phyloP scores from a whole-genome alignment of 176 grass and related monocot genomes.

The Oryza brachyantha region DNA sequence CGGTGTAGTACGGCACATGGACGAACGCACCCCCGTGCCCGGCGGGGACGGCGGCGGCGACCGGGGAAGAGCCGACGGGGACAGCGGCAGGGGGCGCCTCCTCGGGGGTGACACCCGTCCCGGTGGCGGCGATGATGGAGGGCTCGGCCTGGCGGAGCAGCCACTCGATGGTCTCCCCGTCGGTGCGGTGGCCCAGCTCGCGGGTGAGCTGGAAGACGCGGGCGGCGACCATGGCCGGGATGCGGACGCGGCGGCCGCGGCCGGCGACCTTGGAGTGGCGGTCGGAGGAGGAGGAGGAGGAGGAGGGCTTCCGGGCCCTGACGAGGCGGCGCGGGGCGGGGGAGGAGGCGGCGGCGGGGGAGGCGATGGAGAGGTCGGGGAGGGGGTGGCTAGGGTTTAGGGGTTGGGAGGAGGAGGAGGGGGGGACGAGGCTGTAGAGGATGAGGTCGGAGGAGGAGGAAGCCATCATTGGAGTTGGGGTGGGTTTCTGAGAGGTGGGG shows the following conservation, averaged over 20 bases:
- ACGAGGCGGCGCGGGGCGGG: neutral
- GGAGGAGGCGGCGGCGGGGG: neutral
- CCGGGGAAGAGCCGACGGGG: constrained; percentile 17
- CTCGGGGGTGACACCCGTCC: constrained; percentile 58
- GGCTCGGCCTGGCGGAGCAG: constrained; percentile 83
- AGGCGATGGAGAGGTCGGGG: constrained; percentile 12
- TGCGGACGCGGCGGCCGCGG: constrained; percentile 73
- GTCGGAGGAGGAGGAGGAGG: constrained; percentile 37
- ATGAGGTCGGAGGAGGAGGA: constrained; percentile 52
- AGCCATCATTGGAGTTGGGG: constrained; percentile 30
- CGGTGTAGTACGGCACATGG: constrained; percentile 44
- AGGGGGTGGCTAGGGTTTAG: neutral
- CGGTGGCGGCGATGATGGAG: constrained; percentile 81
- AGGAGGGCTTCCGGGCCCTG: neutral
- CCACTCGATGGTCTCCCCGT: constrained; percentile 96
- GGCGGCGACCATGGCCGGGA: constrained; percentile 70
- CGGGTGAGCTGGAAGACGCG: constrained; percentile 86
- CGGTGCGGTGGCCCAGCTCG: constrained; percentile 70
- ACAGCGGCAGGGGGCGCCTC: constrained; percentile 45
- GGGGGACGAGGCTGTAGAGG: constrained; percentile 51
- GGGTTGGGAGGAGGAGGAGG: constrained; percentile 29
- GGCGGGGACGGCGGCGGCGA: neutral
- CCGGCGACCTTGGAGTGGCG: constrained; percentile 73
- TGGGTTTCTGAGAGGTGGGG: constrained; percentile 30
- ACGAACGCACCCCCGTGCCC: neutral